These are phyloP conservation scores for Colletotrichum chlorophyti DNA, from an alignment of 2,329 filamentous ascomycete genomes.

Conservation along the genomic window DNA sequence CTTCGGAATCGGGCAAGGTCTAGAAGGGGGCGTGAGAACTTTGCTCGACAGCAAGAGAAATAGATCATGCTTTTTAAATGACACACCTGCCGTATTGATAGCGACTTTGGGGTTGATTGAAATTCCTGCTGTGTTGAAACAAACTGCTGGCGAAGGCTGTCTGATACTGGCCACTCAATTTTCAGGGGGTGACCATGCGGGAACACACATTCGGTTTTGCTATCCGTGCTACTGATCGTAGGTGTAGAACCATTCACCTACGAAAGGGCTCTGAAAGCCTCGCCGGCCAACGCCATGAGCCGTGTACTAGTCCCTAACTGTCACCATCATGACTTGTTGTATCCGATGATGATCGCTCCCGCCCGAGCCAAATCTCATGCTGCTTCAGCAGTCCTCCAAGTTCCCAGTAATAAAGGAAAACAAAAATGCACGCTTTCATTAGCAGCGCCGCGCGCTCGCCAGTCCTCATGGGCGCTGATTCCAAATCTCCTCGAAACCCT, in stretches of 20 bases:
- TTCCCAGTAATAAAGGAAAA: conserved; percentile 1
- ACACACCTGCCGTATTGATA: background rate
- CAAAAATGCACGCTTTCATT: conserved; percentile 24
- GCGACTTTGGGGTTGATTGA: background rate
- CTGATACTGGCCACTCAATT: too few species aligned
- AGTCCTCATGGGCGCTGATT: background rate
- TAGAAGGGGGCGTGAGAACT: conserved; percentile 26
- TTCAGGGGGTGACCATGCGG: too few species aligned
- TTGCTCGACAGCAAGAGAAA: conserved; percentile 26
- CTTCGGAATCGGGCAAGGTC: conserved; percentile 24
- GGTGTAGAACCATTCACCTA: conserved; percentile 17
- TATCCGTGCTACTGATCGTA: background rate
- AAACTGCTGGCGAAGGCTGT: too few species aligned
- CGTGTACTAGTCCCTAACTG: too few species aligned
- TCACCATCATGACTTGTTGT: too few species aligned
- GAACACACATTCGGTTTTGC: background rate
- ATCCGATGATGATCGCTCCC: conserved; percentile 12
- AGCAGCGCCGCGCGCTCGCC: conserved; percentile 10
- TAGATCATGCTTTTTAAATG: conserved; percentile 26
- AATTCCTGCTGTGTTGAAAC: too few species aligned
- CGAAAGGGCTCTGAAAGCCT: background rate
- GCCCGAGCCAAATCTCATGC: background rate
- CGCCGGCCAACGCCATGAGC: background rate
- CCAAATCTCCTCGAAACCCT: background rate
- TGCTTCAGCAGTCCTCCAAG: conserved; percentile 10